These are phyloP conservation scores for Amanita pseudoporphyria DNA, from an alignment of 768 basidiomycete genomes.

Conservation along the genomic window DNA sequence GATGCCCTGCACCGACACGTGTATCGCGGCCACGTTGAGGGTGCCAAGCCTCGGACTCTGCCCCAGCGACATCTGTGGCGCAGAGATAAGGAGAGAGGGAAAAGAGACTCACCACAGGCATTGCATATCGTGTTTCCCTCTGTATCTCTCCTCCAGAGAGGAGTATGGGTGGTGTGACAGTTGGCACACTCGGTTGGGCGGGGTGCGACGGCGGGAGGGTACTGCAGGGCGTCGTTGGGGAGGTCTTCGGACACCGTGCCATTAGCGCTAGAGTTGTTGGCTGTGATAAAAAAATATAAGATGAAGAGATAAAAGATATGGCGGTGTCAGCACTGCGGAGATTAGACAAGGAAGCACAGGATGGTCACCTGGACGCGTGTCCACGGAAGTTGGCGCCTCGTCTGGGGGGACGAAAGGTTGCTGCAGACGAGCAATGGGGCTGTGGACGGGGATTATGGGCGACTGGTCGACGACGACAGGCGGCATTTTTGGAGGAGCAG, in stretches of 20 bases:
- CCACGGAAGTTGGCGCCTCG: constrained; percentile 14
- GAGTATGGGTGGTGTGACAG: constrained; percentile 70
- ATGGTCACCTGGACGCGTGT: constrained; percentile 19
- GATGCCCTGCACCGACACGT: constrained; percentile 1
- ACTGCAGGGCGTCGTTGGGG: constrained; percentile 7
- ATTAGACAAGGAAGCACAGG: constrained; percentile 6
- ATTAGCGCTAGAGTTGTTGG: constrained; percentile 4
- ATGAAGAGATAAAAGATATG: constrained; percentile 6
- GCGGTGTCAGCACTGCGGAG: neutral
- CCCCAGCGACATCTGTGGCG: neutral
- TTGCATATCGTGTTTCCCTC: constrained; percentile 84
- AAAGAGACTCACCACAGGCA: constrained; percentile 69
- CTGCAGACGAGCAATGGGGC: constrained; percentile 33
- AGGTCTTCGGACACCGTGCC: constrained; percentile 17
- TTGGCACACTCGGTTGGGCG: constrained; percentile 50
- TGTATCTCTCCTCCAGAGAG: constrained; percentile 76
- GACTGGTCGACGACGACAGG: constrained; percentile 45
- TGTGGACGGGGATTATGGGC: constrained; percentile 42
- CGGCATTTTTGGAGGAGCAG: constrained; percentile 29
- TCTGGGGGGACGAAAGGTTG: constrained; percentile 21
- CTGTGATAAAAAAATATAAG: neutral
- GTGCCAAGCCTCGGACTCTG: neutral
- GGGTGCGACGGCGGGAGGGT: constrained; percentile 16
- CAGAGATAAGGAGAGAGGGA: constrained; percentile 12
- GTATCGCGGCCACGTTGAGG: neutral